Conservation (phyloP, 2,329 filamentous ascomycete genomes). For the Colletotrichum camelliae region DNA sequence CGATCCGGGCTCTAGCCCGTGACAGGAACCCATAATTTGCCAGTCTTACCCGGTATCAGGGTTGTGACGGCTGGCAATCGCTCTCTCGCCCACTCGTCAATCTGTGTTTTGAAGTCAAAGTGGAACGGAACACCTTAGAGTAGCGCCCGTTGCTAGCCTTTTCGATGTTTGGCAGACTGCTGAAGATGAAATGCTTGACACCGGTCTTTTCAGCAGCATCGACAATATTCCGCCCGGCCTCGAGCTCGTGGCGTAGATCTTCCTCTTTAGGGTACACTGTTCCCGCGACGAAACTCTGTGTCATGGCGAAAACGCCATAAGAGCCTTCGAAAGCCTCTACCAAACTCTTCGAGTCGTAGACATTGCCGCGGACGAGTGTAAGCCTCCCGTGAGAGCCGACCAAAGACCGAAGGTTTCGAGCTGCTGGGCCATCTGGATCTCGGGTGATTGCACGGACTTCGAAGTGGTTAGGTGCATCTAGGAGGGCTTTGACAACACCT, state of each 20-base stretch:
- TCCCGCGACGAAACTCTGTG: background rate
- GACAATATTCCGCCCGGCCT: background rate
- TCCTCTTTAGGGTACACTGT: background rate
- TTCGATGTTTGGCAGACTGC: background rate
- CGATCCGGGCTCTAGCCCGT: no score
- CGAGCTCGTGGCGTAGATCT: background rate
- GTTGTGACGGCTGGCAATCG: background rate
- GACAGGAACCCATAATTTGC: background rate
- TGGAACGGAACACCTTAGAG: background rate
- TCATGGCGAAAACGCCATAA: background rate
- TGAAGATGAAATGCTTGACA: constrained; percentile 3
- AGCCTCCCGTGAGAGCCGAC: background rate
- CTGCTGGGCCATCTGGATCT: background rate
- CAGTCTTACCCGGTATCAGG: background rate
- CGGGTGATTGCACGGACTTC: background rate
- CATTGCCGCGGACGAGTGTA: background rate
- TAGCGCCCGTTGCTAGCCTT: background rate
- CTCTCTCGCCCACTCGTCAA: background rate
- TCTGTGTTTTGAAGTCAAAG: background rate
- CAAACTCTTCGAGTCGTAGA: background rate
- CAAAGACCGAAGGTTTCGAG: background rate
- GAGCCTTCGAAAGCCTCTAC: background rate
- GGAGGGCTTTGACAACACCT: background rate
- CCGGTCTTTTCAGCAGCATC: background rate
- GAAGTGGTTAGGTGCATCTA: background rate